phyloP scores from a whole-genome alignment of 2,329 filamentous ascomycete species.

The Phoma sp. region DNA sequence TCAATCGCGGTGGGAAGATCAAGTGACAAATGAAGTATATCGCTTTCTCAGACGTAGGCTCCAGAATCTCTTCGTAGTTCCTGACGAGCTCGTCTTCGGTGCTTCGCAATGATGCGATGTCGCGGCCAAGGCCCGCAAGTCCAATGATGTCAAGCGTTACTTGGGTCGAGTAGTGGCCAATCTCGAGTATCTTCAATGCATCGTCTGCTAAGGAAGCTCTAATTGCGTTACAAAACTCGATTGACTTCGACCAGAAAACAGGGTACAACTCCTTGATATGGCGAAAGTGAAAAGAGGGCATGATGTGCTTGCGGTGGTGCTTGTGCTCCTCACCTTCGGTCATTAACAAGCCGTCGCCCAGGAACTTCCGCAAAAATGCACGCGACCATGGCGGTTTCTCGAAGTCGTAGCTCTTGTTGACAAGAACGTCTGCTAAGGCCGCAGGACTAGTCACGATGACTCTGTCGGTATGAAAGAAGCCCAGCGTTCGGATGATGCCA shows the following conservation, averaged over 20 bases:
- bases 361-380: constrained; percentile 56
- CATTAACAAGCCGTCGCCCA: constrained; percentile 61
- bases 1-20: constrained; percentile 47
- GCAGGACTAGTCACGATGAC: constrained; percentile 50
- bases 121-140: constrained; percentile 54
- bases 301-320: constrained; percentile 72
- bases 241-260: constrained; percentile 80
- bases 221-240: constrained; percentile 72
- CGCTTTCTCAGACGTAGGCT: constrained; percentile 58
- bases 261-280: constrained; percentile 87
- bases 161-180: constrained; percentile 54
- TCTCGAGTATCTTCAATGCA: constrained; percentile 48
- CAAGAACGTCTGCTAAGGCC: constrained; percentile 60
- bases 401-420: constrained; percentile 62
- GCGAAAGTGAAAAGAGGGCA: constrained; percentile 84
- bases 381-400: constrained; percentile 58
- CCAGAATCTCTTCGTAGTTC: constrained; percentile 54
- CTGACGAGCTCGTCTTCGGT: constrained; percentile 52
- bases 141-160: constrained; percentile 58
- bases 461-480: constrained; percentile 49
- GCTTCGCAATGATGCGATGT: constrained; percentile 52
- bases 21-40: constrained; percentile 53
- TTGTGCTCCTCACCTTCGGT: constrained; percentile 60
- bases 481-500: constrained; percentile 50
- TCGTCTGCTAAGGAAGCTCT: constrained; percentile 57